A percentile compares a stretch with the other conserved stretches of the same genome.
Evolutionary conservation across 2,329 filamentous ascomycete species (phyloP).

Genomic region (Colletotrichum sp.): DNA sequence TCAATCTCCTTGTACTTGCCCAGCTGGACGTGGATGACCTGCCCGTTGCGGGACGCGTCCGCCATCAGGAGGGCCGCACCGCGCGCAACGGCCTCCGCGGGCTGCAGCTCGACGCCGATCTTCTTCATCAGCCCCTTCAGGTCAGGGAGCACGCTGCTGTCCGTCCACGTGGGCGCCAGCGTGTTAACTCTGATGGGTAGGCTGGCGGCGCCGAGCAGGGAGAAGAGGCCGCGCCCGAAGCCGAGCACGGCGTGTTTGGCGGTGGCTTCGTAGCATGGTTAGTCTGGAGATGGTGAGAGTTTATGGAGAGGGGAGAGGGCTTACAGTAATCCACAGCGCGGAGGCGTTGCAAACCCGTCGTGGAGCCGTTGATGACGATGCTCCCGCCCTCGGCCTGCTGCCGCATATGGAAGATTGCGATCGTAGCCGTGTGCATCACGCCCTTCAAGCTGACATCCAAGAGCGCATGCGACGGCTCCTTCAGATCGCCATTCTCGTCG

Average conservation of each 20-base stretch:
- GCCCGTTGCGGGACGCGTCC: conserved; percentile 51
- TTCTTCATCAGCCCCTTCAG: conserved; percentile 39
- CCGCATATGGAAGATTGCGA: conserved; percentile 57
- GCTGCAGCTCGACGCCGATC: conserved; percentile 47
- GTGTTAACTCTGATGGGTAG: conserved; percentile 61
- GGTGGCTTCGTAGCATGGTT: conserved; percentile 36
- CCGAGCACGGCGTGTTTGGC: conserved; percentile 62
- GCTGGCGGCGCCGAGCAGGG: conserved; percentile 36
- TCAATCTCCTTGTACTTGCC: conserved; percentile 61
- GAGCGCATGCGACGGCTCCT: conserved; percentile 45
- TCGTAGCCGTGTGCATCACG: conserved; percentile 52
- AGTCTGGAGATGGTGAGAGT: background rate
- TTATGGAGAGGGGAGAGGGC: no score
- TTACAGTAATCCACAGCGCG: conserved; percentile 56
- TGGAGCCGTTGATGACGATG: conserved; percentile 59
- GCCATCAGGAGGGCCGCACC: conserved; percentile 55
- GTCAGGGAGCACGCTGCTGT: conserved; percentile 46
- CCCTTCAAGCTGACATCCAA: conserved; percentile 58
- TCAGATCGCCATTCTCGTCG: conserved; percentile 53
- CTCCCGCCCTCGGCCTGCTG: conserved; percentile 52
- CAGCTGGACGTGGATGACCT: conserved; percentile 55
- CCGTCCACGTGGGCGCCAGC: conserved; percentile 10
- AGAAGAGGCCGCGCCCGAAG: conserved; percentile 51
- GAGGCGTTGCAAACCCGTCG: conserved; percentile 54
- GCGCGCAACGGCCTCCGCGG: conserved; percentile 50